Evolutionary conservation across 345 rosid species (phyloP), one percentile per base, ranked within the genome.

Genomic region (Acer campestre): DNA sequence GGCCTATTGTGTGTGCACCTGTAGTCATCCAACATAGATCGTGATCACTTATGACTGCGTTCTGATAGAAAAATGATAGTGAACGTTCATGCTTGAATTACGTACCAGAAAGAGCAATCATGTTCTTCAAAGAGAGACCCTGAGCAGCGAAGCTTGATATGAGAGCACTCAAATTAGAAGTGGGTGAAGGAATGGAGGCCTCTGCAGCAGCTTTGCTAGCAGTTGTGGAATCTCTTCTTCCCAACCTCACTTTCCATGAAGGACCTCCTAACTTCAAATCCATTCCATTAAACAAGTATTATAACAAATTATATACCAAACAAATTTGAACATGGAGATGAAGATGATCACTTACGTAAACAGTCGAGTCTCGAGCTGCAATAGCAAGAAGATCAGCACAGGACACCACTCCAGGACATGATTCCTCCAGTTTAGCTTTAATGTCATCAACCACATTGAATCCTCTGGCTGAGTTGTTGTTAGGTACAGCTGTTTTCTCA

Each of bases 301-400:
- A 42, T 42, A 1, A 9, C 1, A 18, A 38, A 44, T 12, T 42
- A 42, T 42, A 42, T 42, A 7, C 11, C 10, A 35, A 35, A 35
- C 38, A 35, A 35, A 35, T 9, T 42, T 3, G 7, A 17, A 7
- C n/a, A 17, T 16, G 22, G 10, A 65, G 62, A 46, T 46, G 49
- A 10, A 14, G 58, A 17, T n/a, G 27, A 59, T 29, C 63, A 20
- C 84, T 79, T 74, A 83, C 89, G 18, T 27, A 71, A 55, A 70
- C 86, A 55, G 84, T 88, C 1, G 94, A 83, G 75, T 90, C 87
- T 0, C 85, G 83, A 35, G 92, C 84, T 6, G 88, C 89, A 46
- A 90, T 73, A 31, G 92, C 86, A 17, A 90, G 62, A 67, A 88
- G 44, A 80, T 90, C 92, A 27, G 92, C 89, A 14, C 90, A 90